Percentiles rank a stretch among this genome's conserved stretches.
Evolutionary conservation across 2,329 filamentous ascomycete genomes (phyloP).

Genomic region (Ophioceras dolichostomum): DNA sequence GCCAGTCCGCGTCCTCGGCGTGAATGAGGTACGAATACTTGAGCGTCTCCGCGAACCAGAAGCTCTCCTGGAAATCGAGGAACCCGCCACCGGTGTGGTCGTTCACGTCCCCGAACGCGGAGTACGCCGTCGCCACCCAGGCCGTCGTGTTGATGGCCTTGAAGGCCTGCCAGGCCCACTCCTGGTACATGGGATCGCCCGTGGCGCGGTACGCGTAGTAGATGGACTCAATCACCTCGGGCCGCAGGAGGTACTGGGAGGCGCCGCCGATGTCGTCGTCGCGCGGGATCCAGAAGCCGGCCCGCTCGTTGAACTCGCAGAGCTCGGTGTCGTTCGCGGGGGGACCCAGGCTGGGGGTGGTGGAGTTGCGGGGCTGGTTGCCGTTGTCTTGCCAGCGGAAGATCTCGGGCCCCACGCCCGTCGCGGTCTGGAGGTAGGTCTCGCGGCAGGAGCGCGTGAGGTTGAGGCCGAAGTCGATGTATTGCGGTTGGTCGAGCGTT

Average conservation of each 20-base stretch:
- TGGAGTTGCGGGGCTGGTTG: conserved; percentile 12
- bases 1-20: conserved; percentile 42
- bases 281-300: conserved; percentile 57
- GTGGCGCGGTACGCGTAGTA: conserved; percentile 83
- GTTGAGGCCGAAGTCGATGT: conserved; percentile 61
- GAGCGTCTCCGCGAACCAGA: conserved; percentile 77
- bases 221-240: conserved; percentile 72
- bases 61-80: conserved; percentile 69
- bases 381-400: conserved; percentile 48
- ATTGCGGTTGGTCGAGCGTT: conserved; percentile 50
- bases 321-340: conserved; percentile 24
- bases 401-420: conserved; percentile 64
- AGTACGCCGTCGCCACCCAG: conserved; percentile 53
- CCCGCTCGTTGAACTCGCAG: conserved; percentile 46
- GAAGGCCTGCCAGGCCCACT: conserved; percentile 77
- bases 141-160: conserved; percentile 52
- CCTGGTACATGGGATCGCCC: conserved; percentile 61
- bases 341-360: conserved; percentile 26
- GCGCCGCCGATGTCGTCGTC: conserved; percentile 16
- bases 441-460: conserved; percentile 63
- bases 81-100: conserved; percentile 44
- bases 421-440: conserved; percentile 57
- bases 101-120: conserved; percentile 55
- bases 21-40: conserved; percentile 74
- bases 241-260: conserved; percentile 54